A percentile compares a stretch with the other conserved stretches of the same genome.
Evolutionary conservation across 2,329 filamentous ascomycete species (phyloP).

Genomic region (Akanthomyces lecanii): DNA sequence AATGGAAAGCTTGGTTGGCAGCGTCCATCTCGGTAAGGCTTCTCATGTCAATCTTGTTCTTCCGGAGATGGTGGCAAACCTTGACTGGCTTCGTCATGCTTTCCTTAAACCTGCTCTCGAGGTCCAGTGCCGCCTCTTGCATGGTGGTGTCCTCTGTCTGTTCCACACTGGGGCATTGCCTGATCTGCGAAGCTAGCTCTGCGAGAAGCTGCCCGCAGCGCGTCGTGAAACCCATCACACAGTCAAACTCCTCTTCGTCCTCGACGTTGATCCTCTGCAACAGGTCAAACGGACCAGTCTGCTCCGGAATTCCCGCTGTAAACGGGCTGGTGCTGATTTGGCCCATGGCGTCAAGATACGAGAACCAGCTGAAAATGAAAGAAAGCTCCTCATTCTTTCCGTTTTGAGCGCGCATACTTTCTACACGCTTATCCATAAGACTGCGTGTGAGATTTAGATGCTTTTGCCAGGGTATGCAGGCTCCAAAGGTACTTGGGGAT

Average conservation of each 20-base stretch:
- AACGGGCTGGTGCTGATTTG: slow-evolving; percentile 57
- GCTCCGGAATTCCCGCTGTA: neutral
- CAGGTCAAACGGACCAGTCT: slow-evolving; percentile 7
- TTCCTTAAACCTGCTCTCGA: slow-evolving; percentile 59
- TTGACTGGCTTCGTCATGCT: slow-evolving; percentile 44
- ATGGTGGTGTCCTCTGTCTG: slow-evolving; percentile 19
- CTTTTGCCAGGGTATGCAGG: slow-evolving; percentile 75
- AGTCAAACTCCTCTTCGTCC: slow-evolving; percentile 64
- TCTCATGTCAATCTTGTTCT: slow-evolving; percentile 45
- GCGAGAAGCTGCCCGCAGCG: slow-evolving; percentile 74
- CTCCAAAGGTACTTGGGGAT: slow-evolving; percentile 74
- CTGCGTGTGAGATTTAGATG: slow-evolving; percentile 73
- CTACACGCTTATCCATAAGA: slow-evolving; percentile 62
- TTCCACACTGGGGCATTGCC: neutral
- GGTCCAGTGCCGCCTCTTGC: slow-evolving; percentile 46
- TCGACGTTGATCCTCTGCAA: neutral
- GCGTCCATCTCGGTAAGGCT: slow-evolving; percentile 63
- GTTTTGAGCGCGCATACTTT: slow-evolving; percentile 35
- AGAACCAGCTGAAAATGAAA: slow-evolving; percentile 78
- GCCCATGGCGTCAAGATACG: slow-evolving; percentile 76
- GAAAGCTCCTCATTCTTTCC: slow-evolving; percentile 58
- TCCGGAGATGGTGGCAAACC: slow-evolving; percentile 45
- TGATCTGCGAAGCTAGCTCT: slow-evolving; percentile 3
- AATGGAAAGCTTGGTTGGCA: slow-evolving; percentile 75
- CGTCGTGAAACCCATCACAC: slow-evolving; percentile 59